phyloP scores from a whole-genome alignment of 257 asterid genomes.

The Coffea eugenioides region DNA sequence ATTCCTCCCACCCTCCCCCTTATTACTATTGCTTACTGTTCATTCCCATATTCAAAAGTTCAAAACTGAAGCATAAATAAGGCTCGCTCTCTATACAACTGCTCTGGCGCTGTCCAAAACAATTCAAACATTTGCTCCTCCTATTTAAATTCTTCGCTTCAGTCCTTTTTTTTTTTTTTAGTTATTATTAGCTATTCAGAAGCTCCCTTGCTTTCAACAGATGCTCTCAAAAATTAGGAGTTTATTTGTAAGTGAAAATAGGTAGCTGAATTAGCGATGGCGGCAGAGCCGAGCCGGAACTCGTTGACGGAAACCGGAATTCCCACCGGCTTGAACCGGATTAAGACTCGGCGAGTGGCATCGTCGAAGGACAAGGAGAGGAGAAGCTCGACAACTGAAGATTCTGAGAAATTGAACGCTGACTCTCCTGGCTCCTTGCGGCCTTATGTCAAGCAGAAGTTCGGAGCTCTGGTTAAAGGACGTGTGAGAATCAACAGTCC shows the following conservation, averaged over 20 bases:
- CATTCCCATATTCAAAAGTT: conserved; percentile 9
- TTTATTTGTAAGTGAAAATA: not conserved
- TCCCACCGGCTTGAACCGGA: conserved; percentile 92
- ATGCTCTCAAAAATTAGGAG: not conserved
- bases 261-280: conserved; percentile 34
- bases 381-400: conserved; percentile 41
- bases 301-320: conserved; percentile 52
- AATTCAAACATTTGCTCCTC: not conserved
- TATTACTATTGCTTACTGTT: too few relatives aligned
- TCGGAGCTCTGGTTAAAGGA: conserved; percentile 39
- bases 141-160: not conserved
- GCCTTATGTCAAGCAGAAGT: conserved; percentile 51
- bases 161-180: not conserved
- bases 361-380: conserved; percentile 35
- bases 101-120: conserved; percentile 18
- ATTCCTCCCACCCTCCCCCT: not conserved
- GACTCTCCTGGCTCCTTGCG: conserved; percentile 49
- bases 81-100: not conserved
- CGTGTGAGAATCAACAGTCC: conserved; percentile 47
- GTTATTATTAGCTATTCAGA: not conserved
- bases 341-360: conserved; percentile 57
- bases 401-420: conserved; percentile 39
- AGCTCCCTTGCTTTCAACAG: not conserved
- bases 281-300: conserved; percentile 61
- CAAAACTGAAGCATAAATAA: conserved; percentile 8